Evolutionary conservation across 768 basidiomycete genomes (phyloP), one percentile per base, ranked within the genome.

Genomic region (Epithele typhae): DNA sequence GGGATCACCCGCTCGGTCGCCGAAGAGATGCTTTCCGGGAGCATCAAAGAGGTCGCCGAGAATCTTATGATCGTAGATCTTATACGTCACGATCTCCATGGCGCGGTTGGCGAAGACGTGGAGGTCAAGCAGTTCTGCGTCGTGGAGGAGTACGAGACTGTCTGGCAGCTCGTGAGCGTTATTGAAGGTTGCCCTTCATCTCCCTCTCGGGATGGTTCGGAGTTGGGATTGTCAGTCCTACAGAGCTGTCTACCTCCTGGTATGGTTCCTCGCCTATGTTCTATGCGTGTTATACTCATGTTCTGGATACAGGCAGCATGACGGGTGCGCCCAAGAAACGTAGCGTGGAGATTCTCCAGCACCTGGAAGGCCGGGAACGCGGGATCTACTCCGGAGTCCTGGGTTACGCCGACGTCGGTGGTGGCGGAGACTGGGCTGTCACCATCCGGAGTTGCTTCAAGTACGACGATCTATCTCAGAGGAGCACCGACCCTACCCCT

Each of bases 51-150:
- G 64, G 81, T 94, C 2, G 94, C 93, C 0, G 94, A 97, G 70
- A 98, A 98, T 62, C 67, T 98, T 46, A 97, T 98, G 94, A 96
- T 98, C 52, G 94, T 96, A 21, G 94, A 97, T 63, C 79, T 98
- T 39, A 95, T 95, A 58, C 81, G 92, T 25, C 89, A 96, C 54
- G 94, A 98, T 66, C 71, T 98, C 25, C 82, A 94, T 55, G 81
- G 81, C 24, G 83, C 86, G 45, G 77, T 95, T 17, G 90, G 89
- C 1, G 84, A 88, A 32, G 75, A 85, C 44, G 93, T 98, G 7
- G 62, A 75, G 11, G 91, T 95, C 5, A 83, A 78, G 46, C 83
- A 92, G 53, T 87, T 97, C 57, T 96, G 94, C 62, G 66, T 68
- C 1, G 81, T 96, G 11, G 94, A 97, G 62, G 90, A 91, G 56